A percentile compares a stretch with the other conserved stretches of the same genome.
These are phyloP conservation scores for Epichloe glyceriae DNA, from an alignment of 2,329 filamentous ascomycete species.

Conservation along the genomic window DNA sequence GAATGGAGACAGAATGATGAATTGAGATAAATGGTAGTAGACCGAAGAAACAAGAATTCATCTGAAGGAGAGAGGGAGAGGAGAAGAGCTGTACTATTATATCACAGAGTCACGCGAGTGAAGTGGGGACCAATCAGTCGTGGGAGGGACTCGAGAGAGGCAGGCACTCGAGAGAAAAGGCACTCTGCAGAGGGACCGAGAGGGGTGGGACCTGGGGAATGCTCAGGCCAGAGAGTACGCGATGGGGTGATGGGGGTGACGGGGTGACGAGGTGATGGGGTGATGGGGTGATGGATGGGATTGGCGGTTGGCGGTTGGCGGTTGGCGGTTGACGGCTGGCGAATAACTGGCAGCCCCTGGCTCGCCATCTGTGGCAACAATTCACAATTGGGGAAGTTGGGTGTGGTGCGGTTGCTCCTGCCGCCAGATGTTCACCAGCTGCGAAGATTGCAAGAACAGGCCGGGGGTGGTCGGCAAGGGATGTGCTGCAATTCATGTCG, in stretches of 20 bases:
- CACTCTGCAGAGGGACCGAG: too few relatives aligned
- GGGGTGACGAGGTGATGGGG: not conserved
- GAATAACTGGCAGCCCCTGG: not conserved
- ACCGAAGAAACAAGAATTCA: not conserved
- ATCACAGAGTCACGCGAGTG: constrained; percentile 13
- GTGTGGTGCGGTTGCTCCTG: too few relatives aligned
- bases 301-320: not conserved
- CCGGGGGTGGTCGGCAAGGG: not conserved
- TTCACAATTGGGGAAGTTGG: too few relatives aligned
- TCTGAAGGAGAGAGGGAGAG: constrained; percentile 2
- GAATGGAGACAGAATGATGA: constrained; percentile 3
- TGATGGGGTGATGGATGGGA: not conserved
- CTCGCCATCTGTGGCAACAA: too few relatives aligned
- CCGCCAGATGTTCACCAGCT: not conserved
- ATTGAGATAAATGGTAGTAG: not conserved
- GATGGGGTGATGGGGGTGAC: too few relatives aligned
- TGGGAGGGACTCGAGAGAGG: not conserved
- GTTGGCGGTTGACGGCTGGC: not conserved
- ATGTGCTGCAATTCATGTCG: not conserved
- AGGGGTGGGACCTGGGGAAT: not conserved
- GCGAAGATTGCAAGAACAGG: not conserved
- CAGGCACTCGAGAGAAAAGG: too few relatives aligned
- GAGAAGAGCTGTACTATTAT: constrained; percentile 10
- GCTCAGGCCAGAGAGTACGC: too few relatives aligned
- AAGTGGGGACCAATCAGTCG: constrained; percentile 10